A percentile compares a stretch with the other conserved stretches of the same genome.
Conservation (phyloP, 495 filamentous ascomycete species). For the Xylaria curta region DNA sequence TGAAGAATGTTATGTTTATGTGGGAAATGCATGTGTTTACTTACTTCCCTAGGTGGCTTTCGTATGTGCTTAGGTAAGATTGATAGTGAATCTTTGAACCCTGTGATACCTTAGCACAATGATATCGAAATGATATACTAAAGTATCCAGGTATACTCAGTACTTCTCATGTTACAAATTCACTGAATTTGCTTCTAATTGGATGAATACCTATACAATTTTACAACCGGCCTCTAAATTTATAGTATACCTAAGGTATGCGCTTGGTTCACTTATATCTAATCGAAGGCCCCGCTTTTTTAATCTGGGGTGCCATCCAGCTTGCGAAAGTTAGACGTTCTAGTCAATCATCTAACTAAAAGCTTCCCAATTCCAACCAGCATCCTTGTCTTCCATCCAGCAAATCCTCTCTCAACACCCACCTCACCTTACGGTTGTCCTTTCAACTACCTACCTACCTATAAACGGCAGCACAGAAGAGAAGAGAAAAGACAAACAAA, state of each 20-base stretch:
- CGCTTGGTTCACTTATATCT: constrained; percentile 3
- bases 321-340: not conserved
- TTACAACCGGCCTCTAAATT: not conserved
- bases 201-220: not conserved
- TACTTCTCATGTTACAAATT: no score
- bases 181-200: not conserved
- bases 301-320: not conserved
- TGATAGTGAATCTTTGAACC: not conserved
- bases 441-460: not conserved
- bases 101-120: no score
- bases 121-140: no score
- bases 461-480: not conserved
- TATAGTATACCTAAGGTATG: not conserved
- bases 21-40: no score
- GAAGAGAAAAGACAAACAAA: not conserved
- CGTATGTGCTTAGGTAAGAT: not conserved
- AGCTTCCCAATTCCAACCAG: not conserved
- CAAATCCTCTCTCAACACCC: not conserved
- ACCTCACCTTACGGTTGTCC: not conserved
- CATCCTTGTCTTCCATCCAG: not conserved
- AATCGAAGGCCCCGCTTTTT: constrained; percentile 4
- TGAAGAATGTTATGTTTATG: not conserved
- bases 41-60: no score
- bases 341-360: no score
- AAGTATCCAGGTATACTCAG: no score